Base-by-base conservation (phyloP, 2,329 filamentous ascomycete genomes). In the Keithomyces neogunnii region DNA sequence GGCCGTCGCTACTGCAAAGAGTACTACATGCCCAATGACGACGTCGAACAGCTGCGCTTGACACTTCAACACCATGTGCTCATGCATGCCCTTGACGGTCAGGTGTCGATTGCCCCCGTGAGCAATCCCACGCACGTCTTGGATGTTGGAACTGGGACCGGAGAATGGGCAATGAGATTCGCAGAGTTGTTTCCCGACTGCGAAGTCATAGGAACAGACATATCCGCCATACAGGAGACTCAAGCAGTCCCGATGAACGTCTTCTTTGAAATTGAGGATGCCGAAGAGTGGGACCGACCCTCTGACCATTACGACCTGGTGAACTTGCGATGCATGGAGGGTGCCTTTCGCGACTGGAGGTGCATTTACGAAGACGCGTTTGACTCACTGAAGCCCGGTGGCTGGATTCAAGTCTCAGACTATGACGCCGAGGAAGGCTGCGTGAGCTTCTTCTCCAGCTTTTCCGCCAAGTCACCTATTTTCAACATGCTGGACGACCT, bases 1-100 rank as follows among this genome's bases (percentile, higher is more conserved):
- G 80, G 75, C 43, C 78, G 83, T 28, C 74, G 84, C 56, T 84
- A 82, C 61, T 82, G 83, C 59, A 71, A 77, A 35, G 72, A 73
- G 35, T 86, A 85, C 60, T 81, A 73, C 62, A 82, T 85, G 74
- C 83, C 83, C 11, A 85, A 84, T 62, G 83, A 86, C 59, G 78
- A 84, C 45, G 67, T 74, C 45, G 83, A 86, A 60, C 81, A 85
- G 63, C 79, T 80, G 45, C 78, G 83, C 42, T 64, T 84, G 48
- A 76, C 78, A 52, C 71, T 86, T 49, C 69, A 80, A 39, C 81
- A 86, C 56, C 81, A 85, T 60, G 77, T 85, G 45, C 85, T 81
- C 59, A 66, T 83, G 5, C 74, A 76, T 50, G 66, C 73, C 13
- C 70, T 77, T 47, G 68, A 72, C 35, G 70, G 69, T 53, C 68